Percentiles rank a stretch among this genome's conserved stretches.
phyloP scores from a whole-genome alignment of 148 eudicot genomes.

The Rhododendron henanense region DNA sequence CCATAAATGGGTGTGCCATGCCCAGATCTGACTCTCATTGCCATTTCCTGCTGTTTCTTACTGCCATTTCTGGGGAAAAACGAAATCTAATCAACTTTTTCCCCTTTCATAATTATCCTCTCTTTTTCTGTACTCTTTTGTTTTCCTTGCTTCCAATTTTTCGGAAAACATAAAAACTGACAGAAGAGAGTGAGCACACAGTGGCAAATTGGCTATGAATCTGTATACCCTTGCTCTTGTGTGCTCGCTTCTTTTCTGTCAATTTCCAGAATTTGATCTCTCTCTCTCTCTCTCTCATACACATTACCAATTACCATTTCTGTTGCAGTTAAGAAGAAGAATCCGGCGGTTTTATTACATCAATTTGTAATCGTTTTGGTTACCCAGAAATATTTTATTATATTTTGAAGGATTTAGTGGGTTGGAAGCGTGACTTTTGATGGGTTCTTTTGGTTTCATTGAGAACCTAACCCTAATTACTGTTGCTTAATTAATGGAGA shows the following conservation, averaged over 20 bases:
- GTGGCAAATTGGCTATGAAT: constrained; percentile 37
- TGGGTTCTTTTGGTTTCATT: constrained; percentile 6
- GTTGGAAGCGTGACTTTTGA: constrained; percentile 41
- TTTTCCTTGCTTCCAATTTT: background rate
- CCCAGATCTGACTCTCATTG: constrained; percentile 20
- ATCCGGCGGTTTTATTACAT: background rate
- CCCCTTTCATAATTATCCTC: background rate
- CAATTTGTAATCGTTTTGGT: background rate
- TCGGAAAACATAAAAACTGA: constrained; percentile 29
- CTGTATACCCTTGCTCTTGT: constrained; percentile 43
- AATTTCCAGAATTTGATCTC: constrained; percentile 15
- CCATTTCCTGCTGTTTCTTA: background rate
- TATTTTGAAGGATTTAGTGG: background rate
- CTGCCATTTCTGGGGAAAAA: background rate
- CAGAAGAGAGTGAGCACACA: constrained; percentile 86
- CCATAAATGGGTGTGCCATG: background rate
- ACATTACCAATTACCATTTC: background rate
- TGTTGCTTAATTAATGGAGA: constrained; percentile 25
- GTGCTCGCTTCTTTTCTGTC: constrained; percentile 79
- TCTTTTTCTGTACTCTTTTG: background rate
- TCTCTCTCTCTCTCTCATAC: background rate
- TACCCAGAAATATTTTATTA: background rate
- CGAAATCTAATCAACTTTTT: background rate
- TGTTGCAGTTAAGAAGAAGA: background rate
- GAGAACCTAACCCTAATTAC: constrained; percentile 26